phyloP scores from a whole-genome alignment of 768 basidiomycete genomes.

The Myochromella boudieri region DNA sequence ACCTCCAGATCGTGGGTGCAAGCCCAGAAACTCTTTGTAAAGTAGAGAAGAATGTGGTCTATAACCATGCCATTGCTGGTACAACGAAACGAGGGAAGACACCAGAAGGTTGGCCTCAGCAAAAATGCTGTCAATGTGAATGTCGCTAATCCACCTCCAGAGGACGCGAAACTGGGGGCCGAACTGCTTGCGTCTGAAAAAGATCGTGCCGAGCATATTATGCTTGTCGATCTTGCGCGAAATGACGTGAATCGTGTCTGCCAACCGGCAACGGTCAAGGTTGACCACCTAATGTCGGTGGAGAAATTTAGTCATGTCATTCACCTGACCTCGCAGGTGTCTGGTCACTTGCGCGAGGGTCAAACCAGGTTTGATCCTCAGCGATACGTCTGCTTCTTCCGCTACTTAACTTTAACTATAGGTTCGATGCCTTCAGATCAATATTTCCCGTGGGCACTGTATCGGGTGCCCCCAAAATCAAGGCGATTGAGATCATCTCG shows the following conservation, averaged over 20 bases:
- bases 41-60: slow-evolving; percentile 88
- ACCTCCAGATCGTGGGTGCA: slow-evolving; percentile 94
- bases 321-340: slow-evolving; percentile 94
- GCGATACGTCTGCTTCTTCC: not conserved
- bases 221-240: slow-evolving; percentile 96
- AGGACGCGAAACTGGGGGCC: slow-evolving; percentile 81
- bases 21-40: slow-evolving; percentile 98
- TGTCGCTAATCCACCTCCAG: slow-evolving; percentile 41
- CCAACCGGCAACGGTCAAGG: slow-evolving; percentile 91
- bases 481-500: slow-evolving; percentile 91
- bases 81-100: slow-evolving; percentile 88
- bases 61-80: slow-evolving; percentile 97
- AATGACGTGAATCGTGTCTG: slow-evolving; percentile 99
- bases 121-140: not conserved
- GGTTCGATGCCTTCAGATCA: slow-evolving; percentile 97
- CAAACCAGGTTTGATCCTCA: slow-evolving; percentile 64
- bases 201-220: slow-evolving; percentile 97
- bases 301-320: slow-evolving; percentile 99
- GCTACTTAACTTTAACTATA: slow-evolving; percentile 26
- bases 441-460: slow-evolving; percentile 99
- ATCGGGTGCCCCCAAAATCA: slow-evolving; percentile 98
- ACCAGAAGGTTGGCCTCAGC: slow-evolving; percentile 79
- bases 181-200: slow-evolving; percentile 84
- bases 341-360: slow-evolving; percentile 79
- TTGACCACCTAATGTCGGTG: slow-evolving; percentile 90